Evolutionary conservation across 352 stramenopile genomes (phyloP), one percentile per base, ranked within the genome.

Genomic region (Pythium aquatile): DNA sequence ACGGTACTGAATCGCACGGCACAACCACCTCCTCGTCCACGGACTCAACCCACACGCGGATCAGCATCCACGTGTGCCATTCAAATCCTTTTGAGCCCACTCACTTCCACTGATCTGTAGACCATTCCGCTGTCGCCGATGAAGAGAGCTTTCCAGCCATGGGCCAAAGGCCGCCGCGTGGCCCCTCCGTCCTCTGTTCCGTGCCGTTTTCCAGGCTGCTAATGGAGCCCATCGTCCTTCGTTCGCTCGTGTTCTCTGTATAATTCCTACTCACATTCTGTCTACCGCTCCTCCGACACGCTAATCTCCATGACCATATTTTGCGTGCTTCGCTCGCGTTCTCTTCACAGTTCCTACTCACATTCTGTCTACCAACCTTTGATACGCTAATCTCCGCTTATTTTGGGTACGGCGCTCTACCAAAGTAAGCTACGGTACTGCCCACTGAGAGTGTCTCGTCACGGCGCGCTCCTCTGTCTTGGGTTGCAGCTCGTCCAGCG

Each of bases 391-490:
- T 53, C 46, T 32, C 33, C 33, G 2, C 14, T 37, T 59, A 63
- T 51, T 68, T 68, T 68, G 61, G 55, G 62, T 59, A 47, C 35
- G 24, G 58, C 20, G 29, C 42, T 54, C 42, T 62, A 68, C 58
- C 2, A 33, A 58, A 58, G 17, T 28, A n/a, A 20, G 2, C 20
- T 7, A 29, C 24, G 8, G 52, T 44, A 46, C 28, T 9, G 5
- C 3, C 17, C 32, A 32, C 4, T 48, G 0, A 24, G 4, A 13
- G 32, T 39, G 30, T 20, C 8, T 56, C 49, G 48, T 55, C 46
- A 24, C n/a, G 20, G 55, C 55, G 16, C 7, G 14, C 55, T 26
- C 11, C 39, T 47, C 13, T 24, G 20, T 24, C 20, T 24, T 24
- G 20, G 20, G 20, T 24, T 24, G 20, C 20, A 10, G 37, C 39